Base-by-base conservation (phyloP, 345 rosid genomes). In the Eucalyptus dawsonii region DNA sequence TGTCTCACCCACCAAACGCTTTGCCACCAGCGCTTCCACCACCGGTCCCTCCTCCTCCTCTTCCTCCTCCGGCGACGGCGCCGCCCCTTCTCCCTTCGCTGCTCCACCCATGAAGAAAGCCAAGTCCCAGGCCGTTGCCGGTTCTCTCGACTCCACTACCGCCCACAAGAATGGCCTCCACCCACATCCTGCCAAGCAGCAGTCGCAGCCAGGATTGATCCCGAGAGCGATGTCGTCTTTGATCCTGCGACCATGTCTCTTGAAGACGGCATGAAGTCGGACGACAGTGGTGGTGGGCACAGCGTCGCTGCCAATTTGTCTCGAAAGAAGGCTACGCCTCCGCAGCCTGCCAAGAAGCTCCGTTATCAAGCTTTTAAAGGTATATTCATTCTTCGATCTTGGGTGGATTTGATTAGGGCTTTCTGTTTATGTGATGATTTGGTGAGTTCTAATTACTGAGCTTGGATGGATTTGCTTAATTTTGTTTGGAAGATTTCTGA, bases 1-100 rank as follows among this genome's bases (percentile, higher is more conserved):
- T 97, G 99, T 97, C 97, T 97, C 96, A 93, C 94, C 99, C 91
- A 94, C 93, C 93, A 95, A 95, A 93, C 98, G 96, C 95, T 93
- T 96, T 89, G 92, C 92, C 93, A 86, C 88, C 93, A 87, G 94
- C 86, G 88, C 90, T 88, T 69, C 92, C 87, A 88, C 86, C 91
- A 7, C 88, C 89, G 27, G 89, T 88, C 24, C 89, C 88, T n/a
- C 89, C 80, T 31, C 92, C 91, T 31, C 91, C 89, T n/a, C 88
- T 88, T 45, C 91, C 90, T 86, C 92, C 87, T 56, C 91, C 88
- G 49, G 90, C 89, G 62, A 90, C 67, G 50, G 76, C 90, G 83
- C 86, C 90, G 51, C 89, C 89, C 42, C 88, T n/a, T 42, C 76
- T 44, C 80, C 89, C 24, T 81, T 91, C 87, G 47, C 89, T 80